phyloP scores from a whole-genome alignment of 2,329 filamentous ascomycete genomes.

The Cytospora mali region DNA sequence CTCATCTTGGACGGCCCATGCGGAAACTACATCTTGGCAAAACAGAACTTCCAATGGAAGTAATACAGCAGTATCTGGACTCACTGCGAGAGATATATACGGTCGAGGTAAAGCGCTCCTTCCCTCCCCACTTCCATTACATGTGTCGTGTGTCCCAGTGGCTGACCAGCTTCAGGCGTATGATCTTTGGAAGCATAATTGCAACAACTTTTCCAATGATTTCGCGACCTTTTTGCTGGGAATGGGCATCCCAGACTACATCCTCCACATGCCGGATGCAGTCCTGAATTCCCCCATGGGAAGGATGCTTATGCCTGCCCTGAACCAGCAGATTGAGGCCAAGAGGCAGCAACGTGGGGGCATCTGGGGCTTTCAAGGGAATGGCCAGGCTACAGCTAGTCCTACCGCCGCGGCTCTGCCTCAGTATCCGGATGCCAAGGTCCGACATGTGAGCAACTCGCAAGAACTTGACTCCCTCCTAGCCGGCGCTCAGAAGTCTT shows the following conservation, averaged over 20 bases:
- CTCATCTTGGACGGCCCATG: slow-evolving; percentile 84
- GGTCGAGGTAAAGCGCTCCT: slow-evolving; percentile 59
- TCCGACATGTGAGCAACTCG: slow-evolving; percentile 63
- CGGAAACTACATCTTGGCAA: slow-evolving; percentile 73
- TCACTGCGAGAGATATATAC: slow-evolving; percentile 84
- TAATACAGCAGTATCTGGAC: slow-evolving; percentile 85
- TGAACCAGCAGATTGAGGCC: slow-evolving; percentile 54
- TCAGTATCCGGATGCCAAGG: slow-evolving; percentile 45
- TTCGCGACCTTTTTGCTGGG: slow-evolving; percentile 88
- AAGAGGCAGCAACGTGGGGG: slow-evolving; percentile 47
- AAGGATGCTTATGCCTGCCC: slow-evolving; percentile 79
- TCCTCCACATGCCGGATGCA: slow-evolving; percentile 79
- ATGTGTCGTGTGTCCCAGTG: not conserved
- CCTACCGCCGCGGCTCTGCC: slow-evolving; percentile 30
- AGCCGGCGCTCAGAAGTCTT: slow-evolving; percentile 62
- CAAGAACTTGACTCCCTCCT: slow-evolving; percentile 64
- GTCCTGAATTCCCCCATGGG: slow-evolving; percentile 88
- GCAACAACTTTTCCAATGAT: slow-evolving; percentile 97
- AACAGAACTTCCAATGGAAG: slow-evolving; percentile 77
- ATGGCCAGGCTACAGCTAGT: slow-evolving; percentile 32
- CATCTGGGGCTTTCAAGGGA: slow-evolving; percentile 53
- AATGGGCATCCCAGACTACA: slow-evolving; percentile 84
- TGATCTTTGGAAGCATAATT: slow-evolving; percentile 88
- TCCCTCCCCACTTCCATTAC: not conserved
- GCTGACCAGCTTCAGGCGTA: slow-evolving; percentile 64